These are phyloP conservation scores for Dalbergia cultrata DNA, from an alignment of 306 rosid genomes.

Conservation along the genomic window DNA sequence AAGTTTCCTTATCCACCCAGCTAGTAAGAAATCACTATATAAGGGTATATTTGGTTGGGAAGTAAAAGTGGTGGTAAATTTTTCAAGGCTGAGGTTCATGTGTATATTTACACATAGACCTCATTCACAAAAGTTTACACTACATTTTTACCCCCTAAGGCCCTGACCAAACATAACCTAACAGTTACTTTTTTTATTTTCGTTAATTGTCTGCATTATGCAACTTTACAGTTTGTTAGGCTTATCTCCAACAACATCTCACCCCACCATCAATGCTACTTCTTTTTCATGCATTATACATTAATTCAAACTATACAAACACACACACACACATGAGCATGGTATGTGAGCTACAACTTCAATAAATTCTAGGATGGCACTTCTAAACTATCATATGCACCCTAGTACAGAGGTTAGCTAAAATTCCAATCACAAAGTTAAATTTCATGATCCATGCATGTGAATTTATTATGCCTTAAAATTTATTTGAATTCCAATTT, in stretches of 20 bases:
- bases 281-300: not conserved
- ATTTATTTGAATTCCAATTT: not conserved
- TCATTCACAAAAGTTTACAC: too few relatives aligned
- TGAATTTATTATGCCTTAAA: slow-evolving; percentile 15
- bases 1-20: not conserved
- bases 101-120: too few relatives aligned
- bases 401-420: not conserved
- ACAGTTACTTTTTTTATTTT: not conserved
- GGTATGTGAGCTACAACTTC: not conserved
- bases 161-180: not conserved
- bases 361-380: not conserved
- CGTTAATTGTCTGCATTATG: slow-evolving; percentile 19
- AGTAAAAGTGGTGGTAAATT: too few relatives aligned
- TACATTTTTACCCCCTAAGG: too few relatives aligned
- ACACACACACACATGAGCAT: not conserved
- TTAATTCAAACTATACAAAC: slow-evolving; percentile 1
- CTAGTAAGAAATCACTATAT: slow-evolving; percentile 1
- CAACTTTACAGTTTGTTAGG: not conserved
- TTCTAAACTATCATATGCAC: slow-evolving; percentile 25
- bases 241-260: slow-evolving; percentile 10
- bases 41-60: too few relatives aligned
- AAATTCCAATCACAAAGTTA: slow-evolving; percentile 14
- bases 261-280: slow-evolving; percentile 1
- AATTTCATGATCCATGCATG: not conserved
- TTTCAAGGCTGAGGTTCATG: too few relatives aligned